Evolutionary conservation across 352 stramenopile genomes (phyloP), one percentile per base, ranked within the genome.

Genomic region (Globisporangium takayamanum): DNA sequence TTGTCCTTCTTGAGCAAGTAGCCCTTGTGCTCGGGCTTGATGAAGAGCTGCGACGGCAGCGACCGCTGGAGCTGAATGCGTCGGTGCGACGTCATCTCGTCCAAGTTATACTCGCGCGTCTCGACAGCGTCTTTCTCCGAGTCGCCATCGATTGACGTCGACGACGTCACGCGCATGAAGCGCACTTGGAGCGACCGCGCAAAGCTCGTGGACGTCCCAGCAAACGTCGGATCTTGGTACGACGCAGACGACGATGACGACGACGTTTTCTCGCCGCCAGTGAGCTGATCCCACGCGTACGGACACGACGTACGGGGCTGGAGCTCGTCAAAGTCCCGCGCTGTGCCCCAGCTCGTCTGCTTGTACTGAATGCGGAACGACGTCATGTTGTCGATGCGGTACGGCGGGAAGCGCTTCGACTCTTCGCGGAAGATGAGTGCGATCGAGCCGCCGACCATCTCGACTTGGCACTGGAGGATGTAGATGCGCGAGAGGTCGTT

Each of bases 301-400:
- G 88, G 62, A 53, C 79, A 89, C 0, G 82, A 95, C 28, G 76
- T 80, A 14, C 83, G 75, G 14, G 83, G 84, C 7, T 78, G 59
- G 2, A 96, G 55, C 30, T 93, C 78, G 48, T 96, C 88, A 44
- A 84, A 95, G 55, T 86, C 73, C 25, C 74, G 80, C 20, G 86
- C 77, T 7, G 72, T 69, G 22, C 79, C 77, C 86, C 86, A 95
- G 42, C 77, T 80, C 22, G 72, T 72, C 62, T 96, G 87, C 55
- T 89, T 90, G 68, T 84, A 95, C 55, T 89, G 76, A 50, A 97
- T 92, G 39, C 84, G 80, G 64, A 93, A 94, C 18, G 85, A 94
- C 25, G 87, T 95, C 76, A 92, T 92, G 69, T 97, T 97, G 62
- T 96, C 87, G 51, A 97, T 95, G 51, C 88, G 78, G 61, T 97